phyloP scores from a whole-genome alignment of 345 rosid species.

The Alliaria petiolata region DNA sequence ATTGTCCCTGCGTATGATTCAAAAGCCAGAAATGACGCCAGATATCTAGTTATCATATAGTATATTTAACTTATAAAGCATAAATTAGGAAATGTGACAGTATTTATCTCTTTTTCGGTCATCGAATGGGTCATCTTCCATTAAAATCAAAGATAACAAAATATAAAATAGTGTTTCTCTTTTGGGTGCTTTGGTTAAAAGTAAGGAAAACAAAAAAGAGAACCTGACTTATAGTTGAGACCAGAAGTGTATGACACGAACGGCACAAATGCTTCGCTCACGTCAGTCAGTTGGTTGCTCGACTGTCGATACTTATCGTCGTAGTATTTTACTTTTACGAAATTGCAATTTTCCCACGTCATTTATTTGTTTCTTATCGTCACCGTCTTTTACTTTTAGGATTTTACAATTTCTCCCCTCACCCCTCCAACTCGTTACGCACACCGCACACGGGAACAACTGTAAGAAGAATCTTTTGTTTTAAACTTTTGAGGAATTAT shows the following conservation, averaged over 20 bases:
- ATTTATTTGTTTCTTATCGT: background rate
- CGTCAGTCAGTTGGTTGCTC: background rate
- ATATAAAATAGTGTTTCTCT: conserved; percentile 19
- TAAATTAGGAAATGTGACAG: conserved; percentile 9
- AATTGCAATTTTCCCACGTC: background rate
- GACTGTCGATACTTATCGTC: background rate
- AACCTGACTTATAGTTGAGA: conserved; percentile 5
- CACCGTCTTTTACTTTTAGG: background rate
- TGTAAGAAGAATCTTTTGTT: background rate
- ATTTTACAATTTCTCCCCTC: background rate
- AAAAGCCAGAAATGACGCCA: conserved; percentile 33
- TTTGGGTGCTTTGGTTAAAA: conserved; percentile 27
- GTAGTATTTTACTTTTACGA: conserved; percentile 2
- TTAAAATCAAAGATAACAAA: conserved; percentile 13
- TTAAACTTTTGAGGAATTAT: background rate
- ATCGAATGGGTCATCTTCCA: conserved; percentile 29
- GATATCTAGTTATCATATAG: background rate
- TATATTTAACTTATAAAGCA: background rate
- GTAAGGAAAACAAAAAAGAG: background rate
- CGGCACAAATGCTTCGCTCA: conserved; percentile 15
- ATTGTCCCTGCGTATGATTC: conserved; percentile 12
- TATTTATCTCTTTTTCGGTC: conserved; percentile 4
- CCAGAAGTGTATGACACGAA: conserved; percentile 30
- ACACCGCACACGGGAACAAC: conserved; percentile 9
- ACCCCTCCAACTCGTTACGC: conserved; percentile 13